Base-by-base conservation (phyloP, 352 stramenopile genomes). In the Globisporangium paroecandrum region DNA sequence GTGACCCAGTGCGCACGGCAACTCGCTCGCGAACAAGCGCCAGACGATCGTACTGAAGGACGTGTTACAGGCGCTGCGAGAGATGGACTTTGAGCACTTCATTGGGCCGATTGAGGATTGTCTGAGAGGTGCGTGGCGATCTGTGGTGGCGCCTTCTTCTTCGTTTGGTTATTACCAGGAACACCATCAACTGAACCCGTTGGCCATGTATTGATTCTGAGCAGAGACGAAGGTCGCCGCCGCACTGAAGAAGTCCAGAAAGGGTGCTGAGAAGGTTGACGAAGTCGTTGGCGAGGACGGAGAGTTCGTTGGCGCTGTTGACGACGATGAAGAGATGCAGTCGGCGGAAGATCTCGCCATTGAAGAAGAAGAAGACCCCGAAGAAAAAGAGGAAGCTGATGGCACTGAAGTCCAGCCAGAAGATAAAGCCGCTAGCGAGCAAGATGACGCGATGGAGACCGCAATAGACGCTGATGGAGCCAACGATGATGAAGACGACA, bases 61-160 rank as follows among this genome's bases (percentile, higher is more conserved):
- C 51, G 87, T 95, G 59, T 68, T 93, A 34, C 76, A 81, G 29
- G 82, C 87, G 43, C 70, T 95, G 51, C 64, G 78, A 4, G 87
- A 95, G 29, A 76, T 80, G n/a, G 84, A 95, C 59, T 91, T 95
- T 63, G 82, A 90, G 59, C 81, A 90, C 58, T 93, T 95, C 58
- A 74, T 90, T 25, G 75, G 72, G 34, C 81, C 87, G 0, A 78
- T 93, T 36, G 87, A 93, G 62, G 69, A 79, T 3, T 95, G 82
- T 70, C 49, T 95, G n/a, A 64, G 78, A 75, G 83, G 83, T 92
- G n/a, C n/a, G 15, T 15, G 22, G 13, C 10, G 13, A 38, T 64
- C 25, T 4, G 1, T 63, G 36, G 1, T 47, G 25, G 29, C 29
- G 0, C 29, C 29, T 32, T 13, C 36, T 47, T 25, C 49, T 41